Evolutionary conservation across 2,329 filamentous ascomycete species (phyloP).

Genomic region (Myotisia sp.): DNA sequence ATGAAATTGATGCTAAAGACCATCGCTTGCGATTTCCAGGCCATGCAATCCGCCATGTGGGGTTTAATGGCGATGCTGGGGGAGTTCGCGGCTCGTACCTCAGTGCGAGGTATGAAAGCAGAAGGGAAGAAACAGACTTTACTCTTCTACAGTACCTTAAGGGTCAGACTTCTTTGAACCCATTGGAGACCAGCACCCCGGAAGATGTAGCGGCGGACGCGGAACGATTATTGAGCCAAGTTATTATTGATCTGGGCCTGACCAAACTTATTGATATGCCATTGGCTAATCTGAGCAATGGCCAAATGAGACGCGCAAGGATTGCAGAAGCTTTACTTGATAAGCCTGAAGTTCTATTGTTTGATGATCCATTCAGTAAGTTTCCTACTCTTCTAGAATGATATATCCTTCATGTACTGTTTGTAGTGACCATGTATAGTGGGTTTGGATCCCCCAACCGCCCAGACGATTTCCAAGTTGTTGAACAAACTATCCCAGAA

Average conservation of each 20-base stretch:
- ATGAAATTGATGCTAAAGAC: constrained; percentile 40
- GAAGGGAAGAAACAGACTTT: constrained; percentile 76
- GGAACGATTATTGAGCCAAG: constrained; percentile 40
- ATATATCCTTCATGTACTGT: constrained; percentile 7
- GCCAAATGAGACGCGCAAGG: constrained; percentile 71
- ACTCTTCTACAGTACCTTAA: constrained; percentile 66
- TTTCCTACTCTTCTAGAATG: constrained; percentile 9
- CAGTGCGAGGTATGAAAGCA: constrained; percentile 78
- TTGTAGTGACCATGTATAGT: constrained; percentile 36
- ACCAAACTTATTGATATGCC: constrained; percentile 59
- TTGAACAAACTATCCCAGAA: constrained; percentile 53
- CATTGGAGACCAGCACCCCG: constrained; percentile 39
- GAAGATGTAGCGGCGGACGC: constrained; percentile 30
- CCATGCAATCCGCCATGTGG: constrained; percentile 72
- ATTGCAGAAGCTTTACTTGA: constrained; percentile 76
- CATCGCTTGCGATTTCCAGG: constrained; percentile 42
- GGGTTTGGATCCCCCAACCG: constrained; percentile 78
- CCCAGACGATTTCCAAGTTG: constrained; percentile 55
- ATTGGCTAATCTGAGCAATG: constrained; percentile 82
- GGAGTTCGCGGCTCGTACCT: constrained; percentile 59
- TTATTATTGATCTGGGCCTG: constrained; percentile 58
- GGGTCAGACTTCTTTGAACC: constrained; percentile 72
- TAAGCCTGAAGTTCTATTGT: constrained; percentile 63
- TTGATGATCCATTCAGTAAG: constrained; percentile 80
- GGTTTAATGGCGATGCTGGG: constrained; percentile 59